phyloP scores from a whole-genome alignment of 2,329 filamentous ascomycete genomes.

The Xylaria digitata region DNA sequence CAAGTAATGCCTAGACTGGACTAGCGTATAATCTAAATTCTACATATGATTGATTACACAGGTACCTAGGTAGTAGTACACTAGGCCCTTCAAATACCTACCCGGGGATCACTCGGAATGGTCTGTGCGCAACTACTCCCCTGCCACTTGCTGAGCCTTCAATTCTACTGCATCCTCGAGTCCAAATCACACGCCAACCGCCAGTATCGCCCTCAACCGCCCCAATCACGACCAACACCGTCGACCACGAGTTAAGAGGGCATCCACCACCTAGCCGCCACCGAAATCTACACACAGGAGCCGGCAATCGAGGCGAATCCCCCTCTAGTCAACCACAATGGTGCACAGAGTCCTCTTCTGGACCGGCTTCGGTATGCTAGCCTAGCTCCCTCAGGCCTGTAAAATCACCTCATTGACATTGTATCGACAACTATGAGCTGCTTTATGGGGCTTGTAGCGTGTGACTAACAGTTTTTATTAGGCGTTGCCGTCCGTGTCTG shows the following conservation, averaged over 20 bases:
- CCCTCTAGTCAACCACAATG: constrained; percentile 57
- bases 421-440: neutral
- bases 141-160: constrained; percentile 32
- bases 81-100: too few relatives aligned
- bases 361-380: constrained; percentile 85
- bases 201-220: constrained; percentile 12
- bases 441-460: neutral
- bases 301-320: constrained; percentile 41
- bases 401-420: constrained; percentile 19
- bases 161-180: constrained; percentile 25
- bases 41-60: neutral
- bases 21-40: neutral
- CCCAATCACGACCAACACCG: constrained; percentile 32
- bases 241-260: constrained; percentile 23
- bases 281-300: constrained; percentile 27
- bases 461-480: constrained; percentile 54
- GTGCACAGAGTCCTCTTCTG: constrained; percentile 80
- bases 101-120: neutral
- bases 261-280: constrained; percentile 26
- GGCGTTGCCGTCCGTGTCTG: constrained; percentile 92
- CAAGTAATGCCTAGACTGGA: neutral
- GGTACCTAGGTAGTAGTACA: neutral
- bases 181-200: constrained; percentile 14
- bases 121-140: constrained; percentile 33
- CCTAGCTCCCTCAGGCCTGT: constrained; percentile 40